phyloP scores from a whole-genome alignment of 352 stramenopile genomes.

The Pythium aquatile region DNA sequence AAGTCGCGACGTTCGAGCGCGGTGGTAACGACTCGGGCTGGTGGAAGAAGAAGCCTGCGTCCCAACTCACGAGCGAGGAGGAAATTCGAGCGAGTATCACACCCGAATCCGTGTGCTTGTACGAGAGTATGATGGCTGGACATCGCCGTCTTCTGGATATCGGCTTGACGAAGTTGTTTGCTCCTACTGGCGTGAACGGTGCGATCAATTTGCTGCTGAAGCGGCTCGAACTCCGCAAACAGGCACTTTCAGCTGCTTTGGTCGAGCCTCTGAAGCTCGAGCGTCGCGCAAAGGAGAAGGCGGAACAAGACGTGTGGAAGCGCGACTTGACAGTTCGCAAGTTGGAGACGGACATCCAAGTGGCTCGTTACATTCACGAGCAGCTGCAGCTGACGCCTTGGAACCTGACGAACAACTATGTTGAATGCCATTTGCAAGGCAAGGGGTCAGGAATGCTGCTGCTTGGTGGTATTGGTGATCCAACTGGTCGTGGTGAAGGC shows the following conservation, averaged over 20 bases:
- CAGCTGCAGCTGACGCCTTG: constrained; percentile 79
- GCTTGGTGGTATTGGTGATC: constrained; percentile 78
- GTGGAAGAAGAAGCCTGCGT: constrained; percentile 79
- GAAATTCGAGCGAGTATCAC: constrained; percentile 73
- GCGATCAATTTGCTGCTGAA: constrained; percentile 75
- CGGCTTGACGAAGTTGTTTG: constrained; percentile 80
- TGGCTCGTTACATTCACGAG: constrained; percentile 79
- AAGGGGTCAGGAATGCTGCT: constrained; percentile 83
- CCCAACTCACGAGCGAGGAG: constrained; percentile 68
- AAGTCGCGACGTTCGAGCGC: constrained; percentile 82
- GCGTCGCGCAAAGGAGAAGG: constrained; percentile 51
- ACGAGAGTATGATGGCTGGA: constrained; percentile 89
- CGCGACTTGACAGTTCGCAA: constrained; percentile 64
- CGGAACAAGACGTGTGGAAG: constrained; percentile 72
- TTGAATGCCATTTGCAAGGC: constrained; percentile 81
- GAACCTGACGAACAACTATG: constrained; percentile 86
- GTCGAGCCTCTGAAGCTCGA: constrained; percentile 53
- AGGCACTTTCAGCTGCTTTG: constrained; percentile 46
- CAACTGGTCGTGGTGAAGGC: constrained; percentile 76
- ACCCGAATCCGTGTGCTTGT: constrained; percentile 79
- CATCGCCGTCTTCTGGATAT: constrained; percentile 76
- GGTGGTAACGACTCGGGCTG: constrained; percentile 79
- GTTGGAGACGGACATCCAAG: constrained; percentile 77
- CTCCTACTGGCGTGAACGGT: constrained; percentile 62
- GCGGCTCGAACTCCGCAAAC: constrained; percentile 68